Evolutionary conservation across 2,329 filamentous ascomycete genomes (phyloP).

Genomic region (Alternaria metachromatica): DNA sequence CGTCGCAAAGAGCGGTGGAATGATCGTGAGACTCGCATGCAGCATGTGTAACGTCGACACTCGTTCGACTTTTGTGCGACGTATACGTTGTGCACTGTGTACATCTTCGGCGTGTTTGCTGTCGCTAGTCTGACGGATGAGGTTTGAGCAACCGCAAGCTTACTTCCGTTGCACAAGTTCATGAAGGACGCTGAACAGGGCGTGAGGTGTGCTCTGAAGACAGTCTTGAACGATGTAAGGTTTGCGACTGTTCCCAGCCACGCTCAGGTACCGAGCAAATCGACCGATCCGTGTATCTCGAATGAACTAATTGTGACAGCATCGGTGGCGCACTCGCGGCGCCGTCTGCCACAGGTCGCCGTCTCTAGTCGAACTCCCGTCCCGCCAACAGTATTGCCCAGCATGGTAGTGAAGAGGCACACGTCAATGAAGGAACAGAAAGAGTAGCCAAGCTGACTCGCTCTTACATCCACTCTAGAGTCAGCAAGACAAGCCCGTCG

Average conservation of each 20-base stretch:
- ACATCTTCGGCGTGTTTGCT: not conserved
- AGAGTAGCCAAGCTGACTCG: constrained; percentile 4
- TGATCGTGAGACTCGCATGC: not conserved
- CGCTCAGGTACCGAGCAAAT: not conserved
- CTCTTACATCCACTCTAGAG: not conserved
- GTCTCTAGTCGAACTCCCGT: not conserved
- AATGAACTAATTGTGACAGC: not conserved
- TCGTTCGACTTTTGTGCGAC: not conserved
- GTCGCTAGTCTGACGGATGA: not conserved
- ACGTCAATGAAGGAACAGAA: constrained; percentile 4
- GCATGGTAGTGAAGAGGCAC: not conserved
- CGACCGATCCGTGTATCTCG: not conserved
- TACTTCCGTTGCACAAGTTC: not conserved
- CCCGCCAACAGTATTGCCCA: constrained; percentile 11
- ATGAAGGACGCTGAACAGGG: not conserved
- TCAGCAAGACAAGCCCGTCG: constrained; percentile 2
- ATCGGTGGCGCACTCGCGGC: not conserved
- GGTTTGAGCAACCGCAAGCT: not conserved
- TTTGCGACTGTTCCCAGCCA: not conserved
- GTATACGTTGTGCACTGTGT: not conserved
- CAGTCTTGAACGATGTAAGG: not conserved
- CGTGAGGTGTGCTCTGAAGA: not conserved
- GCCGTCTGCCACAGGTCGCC: not conserved
- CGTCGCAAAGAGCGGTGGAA: not conserved
- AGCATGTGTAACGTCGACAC: not conserved